Conservation (phyloP, 306 rosid species). For the Vigna angularis region DNA sequence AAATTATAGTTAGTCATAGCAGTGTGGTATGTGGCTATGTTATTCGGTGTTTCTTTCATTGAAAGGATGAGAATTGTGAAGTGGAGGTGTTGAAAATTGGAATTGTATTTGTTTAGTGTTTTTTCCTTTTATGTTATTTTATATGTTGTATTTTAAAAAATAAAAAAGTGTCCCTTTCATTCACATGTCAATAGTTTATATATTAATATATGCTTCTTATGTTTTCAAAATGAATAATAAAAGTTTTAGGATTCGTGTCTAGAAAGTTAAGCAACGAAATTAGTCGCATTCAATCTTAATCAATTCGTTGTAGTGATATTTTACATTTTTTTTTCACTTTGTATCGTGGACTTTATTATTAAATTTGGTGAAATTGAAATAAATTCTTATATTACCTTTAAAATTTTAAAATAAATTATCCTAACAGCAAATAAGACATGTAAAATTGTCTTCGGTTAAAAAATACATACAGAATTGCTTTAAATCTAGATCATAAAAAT, state of each 20-base stretch:
- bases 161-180: too few species aligned
- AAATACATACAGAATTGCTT: not conserved
- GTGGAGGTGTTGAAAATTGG: not conserved
- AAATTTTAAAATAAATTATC: not conserved
- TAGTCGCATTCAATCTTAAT: too few species aligned
- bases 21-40: not conserved
- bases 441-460: not conserved
- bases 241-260: too few species aligned
- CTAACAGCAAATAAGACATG: not conserved
- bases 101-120: not conserved
- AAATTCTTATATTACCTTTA: not conserved
- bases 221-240: too few species aligned
- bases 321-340: too few species aligned
- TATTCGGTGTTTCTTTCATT: not conserved
- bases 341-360: not conserved
- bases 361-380: not conserved
- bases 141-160: too few species aligned
- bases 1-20: not conserved
- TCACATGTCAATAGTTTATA: too few species aligned
- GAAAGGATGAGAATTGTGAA: not conserved
- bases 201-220: too few species aligned
- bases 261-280: too few species aligned
- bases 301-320: too few species aligned
- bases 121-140: not conserved
- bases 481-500: not conserved